Evolutionary conservation across 2,329 filamentous ascomycete species (phyloP), one percentile per base, ranked within the genome.

Genomic region (Phialophora tarda): DNA sequence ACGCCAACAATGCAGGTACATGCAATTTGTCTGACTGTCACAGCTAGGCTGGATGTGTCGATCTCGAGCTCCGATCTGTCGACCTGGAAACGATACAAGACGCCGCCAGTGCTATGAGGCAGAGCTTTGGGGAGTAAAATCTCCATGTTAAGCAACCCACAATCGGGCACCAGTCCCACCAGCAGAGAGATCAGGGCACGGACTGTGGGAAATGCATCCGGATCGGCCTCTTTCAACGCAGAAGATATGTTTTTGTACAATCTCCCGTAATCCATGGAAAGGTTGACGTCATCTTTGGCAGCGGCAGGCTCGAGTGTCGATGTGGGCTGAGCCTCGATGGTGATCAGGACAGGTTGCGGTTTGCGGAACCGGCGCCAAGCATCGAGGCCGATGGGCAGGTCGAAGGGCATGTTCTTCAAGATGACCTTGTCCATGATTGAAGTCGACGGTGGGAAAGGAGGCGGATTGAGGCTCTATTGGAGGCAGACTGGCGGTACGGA

Each of bases 1-100:
- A 85, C 81, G 1, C 83, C 83, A 64, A 85, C 77, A 32, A 85
- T 80, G 71, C 80, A 82, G 55, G 78, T 75, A 68, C 79, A 80
- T 26, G 79, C 75, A 57, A 83, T 78, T 1, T 77, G 77, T 44
- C 80, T 77, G 66, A 83, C 77, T 1, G 74, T 73, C 65, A 80
- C 53, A 53, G 54, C 65, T 41, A 71, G 60, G 28, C 24, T 64
- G 3, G 68, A 60, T 14, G 60, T 64, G 26, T 63, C 57, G 48
- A 47, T 50, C 34, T 63, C 69, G 24, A 57, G 50, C 28, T 70
- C 68, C 12, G 70, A 68, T 23, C 68, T 74, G 34, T 70, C 69
- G 8, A 72, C 71, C 59, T 72, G 71, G 21, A 71, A 73, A 62
- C 76, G 77, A 14, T 77, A 75, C 72, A 77, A 75, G 21, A 83